Percentiles rank a stretch among this genome's conserved stretches.
These are phyloP conservation scores for Orbilia oligospora DNA, from an alignment of 2,329 filamentous ascomycete genomes.

Conservation along the genomic window DNA sequence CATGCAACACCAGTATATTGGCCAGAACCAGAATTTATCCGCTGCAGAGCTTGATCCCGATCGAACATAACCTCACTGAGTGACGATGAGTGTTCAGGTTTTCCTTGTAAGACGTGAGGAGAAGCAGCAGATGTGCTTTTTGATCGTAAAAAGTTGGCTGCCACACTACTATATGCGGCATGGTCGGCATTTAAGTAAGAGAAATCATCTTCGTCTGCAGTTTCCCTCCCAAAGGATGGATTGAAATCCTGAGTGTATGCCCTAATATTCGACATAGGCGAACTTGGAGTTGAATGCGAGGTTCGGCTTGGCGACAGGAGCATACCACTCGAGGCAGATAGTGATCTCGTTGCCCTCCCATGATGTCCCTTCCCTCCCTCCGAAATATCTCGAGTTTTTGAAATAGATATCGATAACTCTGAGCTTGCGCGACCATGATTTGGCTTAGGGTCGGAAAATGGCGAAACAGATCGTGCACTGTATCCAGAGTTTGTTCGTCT, in stretches of 20 bases:
- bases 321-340: slow-evolving; percentile 49
- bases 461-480: slow-evolving; percentile 73
- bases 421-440: slow-evolving; percentile 78
- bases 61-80: slow-evolving; percentile 56
- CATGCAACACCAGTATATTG: slow-evolving; percentile 62
- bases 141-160: slow-evolving; percentile 54
- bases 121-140: slow-evolving; percentile 60
- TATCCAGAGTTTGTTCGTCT: slow-evolving; percentile 72
- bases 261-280: slow-evolving; percentile 49
- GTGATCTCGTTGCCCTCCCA: slow-evolving; percentile 39
- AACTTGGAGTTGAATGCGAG: slow-evolving; percentile 49
- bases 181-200: slow-evolving; percentile 55
- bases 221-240: slow-evolving; percentile 52
- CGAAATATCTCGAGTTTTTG: slow-evolving; percentile 40
- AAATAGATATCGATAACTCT: slow-evolving; percentile 73
- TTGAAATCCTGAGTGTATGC: slow-evolving; percentile 60
- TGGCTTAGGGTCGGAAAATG: slow-evolving; percentile 55
- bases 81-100: slow-evolving; percentile 54
- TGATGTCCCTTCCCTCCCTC: slow-evolving; percentile 46
- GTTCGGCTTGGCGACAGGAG: slow-evolving; percentile 39
- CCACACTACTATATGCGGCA: slow-evolving; percentile 54
- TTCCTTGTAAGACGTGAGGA: slow-evolving; percentile 34
- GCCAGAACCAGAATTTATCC: slow-evolving; percentile 42
- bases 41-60: slow-evolving; percentile 32
- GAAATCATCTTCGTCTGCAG: slow-evolving; percentile 40